Conservation (phyloP, 1,284 basidiomycete genomes). For the Boletus sp. region DNA sequence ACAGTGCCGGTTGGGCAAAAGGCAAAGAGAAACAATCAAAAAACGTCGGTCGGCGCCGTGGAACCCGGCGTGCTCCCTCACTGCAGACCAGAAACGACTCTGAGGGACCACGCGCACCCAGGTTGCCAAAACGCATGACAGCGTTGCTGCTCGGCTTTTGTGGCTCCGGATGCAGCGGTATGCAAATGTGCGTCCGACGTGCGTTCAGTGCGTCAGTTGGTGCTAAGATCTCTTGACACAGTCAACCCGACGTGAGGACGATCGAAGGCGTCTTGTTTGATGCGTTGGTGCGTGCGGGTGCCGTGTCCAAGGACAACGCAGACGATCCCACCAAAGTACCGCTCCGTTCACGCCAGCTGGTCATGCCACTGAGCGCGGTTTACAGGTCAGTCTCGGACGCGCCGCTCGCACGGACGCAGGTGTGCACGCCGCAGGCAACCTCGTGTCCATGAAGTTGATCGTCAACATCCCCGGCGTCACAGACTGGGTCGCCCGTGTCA, state of each 20-base stretch:
- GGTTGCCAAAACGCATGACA: slow-evolving; percentile 74
- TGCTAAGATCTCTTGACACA: slow-evolving; percentile 21
- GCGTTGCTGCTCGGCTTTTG: slow-evolving; percentile 80
- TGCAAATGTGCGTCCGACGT: slow-evolving; percentile 82
- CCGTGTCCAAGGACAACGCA: slow-evolving; percentile 92
- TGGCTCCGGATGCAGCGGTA: slow-evolving; percentile 86
- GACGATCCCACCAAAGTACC: slow-evolving; percentile 86
- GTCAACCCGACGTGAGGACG: slow-evolving; percentile 67
- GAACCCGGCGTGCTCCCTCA: slow-evolving; percentile 28
- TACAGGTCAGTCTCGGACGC: slow-evolving; percentile 80
- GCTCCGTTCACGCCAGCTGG: not conserved
- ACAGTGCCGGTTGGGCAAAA: slow-evolving; percentile 29
- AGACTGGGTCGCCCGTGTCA: slow-evolving; percentile 79
- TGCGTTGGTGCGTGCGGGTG: slow-evolving; percentile 87
- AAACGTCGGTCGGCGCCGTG: slow-evolving; percentile 37
- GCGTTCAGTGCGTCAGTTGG: too few relatives aligned
- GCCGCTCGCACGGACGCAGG: slow-evolving; percentile 97
- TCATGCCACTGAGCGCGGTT: slow-evolving; percentile 5
- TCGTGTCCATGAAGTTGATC: slow-evolving; percentile 92
- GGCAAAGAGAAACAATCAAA: slow-evolving; percentile 39
- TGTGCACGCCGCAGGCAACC: slow-evolving; percentile 96
- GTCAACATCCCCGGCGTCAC: slow-evolving; percentile 70
- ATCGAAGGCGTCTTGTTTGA: slow-evolving; percentile 93
- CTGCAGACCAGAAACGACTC: slow-evolving; percentile 39
- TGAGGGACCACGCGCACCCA: slow-evolving; percentile 42